phyloP scores from a whole-genome alignment of 306 rosid species.

The Malus sieversii region DNA sequence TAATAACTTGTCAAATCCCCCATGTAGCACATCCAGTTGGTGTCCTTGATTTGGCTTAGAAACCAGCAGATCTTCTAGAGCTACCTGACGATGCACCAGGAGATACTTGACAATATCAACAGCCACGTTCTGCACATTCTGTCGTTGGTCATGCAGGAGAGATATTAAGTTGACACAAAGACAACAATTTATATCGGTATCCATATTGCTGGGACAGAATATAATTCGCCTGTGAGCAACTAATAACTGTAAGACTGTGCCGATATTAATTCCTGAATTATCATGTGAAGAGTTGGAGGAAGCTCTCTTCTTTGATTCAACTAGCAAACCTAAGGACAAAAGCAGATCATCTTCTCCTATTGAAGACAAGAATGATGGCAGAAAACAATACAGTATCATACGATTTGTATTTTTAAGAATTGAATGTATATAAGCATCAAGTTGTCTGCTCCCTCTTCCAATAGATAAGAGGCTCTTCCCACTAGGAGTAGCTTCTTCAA shows the following conservation, averaged over 20 bases:
- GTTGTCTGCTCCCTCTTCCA: constrained; percentile 87
- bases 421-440: constrained; percentile 91
- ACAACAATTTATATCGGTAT: constrained; percentile 93
- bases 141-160: constrained; percentile 73
- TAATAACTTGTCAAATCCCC: constrained; percentile 88
- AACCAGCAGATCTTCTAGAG: constrained; percentile 85
- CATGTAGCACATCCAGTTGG: constrained; percentile 75
- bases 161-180: constrained; percentile 80
- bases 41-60: constrained; percentile 85
- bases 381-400: constrained; percentile 86
- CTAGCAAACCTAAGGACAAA: constrained; percentile 52
- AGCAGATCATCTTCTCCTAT: constrained; percentile 86
- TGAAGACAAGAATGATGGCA: constrained; percentile 70
- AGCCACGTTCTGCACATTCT: constrained; percentile 71
- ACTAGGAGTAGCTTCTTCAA: constrained; percentile 85
- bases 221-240: constrained; percentile 82
- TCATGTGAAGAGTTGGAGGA: constrained; percentile 40
- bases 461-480: constrained; percentile 89
- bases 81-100: constrained; percentile 86
- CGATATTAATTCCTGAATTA: constrained; percentile 70
- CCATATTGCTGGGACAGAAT: constrained; percentile 91
- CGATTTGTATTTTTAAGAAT: constrained; percentile 88
- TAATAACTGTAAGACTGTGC: constrained; percentile 77
- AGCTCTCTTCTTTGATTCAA: constrained; percentile 57
- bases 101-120: constrained; percentile 84